Conservation (phyloP, 2,329 filamentous ascomycete genomes). For the Pyricularia pennisetigena region DNA sequence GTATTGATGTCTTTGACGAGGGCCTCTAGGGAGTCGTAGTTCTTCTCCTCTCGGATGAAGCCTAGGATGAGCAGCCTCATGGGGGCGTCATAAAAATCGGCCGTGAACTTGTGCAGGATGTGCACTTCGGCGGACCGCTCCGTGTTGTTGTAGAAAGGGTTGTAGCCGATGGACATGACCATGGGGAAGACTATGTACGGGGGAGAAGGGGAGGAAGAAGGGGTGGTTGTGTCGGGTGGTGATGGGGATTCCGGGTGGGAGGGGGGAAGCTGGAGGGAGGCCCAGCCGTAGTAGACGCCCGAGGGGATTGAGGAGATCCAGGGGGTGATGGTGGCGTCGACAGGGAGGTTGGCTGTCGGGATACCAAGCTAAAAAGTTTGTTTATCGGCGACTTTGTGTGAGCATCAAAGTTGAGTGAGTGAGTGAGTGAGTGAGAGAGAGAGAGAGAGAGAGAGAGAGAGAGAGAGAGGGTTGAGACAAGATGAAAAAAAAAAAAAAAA, state of each 20-base stretch:
- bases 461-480: neutral
- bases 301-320: constrained; percentile 57
- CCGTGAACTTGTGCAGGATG: constrained; percentile 49
- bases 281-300: constrained; percentile 93
- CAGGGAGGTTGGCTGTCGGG: constrained; percentile 86
- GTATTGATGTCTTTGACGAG: constrained; percentile 80
- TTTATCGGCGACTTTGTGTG: neutral
- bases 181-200: constrained; percentile 57
- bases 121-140: constrained; percentile 84
- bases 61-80: constrained; percentile 76
- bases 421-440: neutral
- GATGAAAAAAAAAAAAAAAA: neutral
- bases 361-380: constrained; percentile 46
- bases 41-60: constrained; percentile 80
- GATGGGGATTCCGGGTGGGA: constrained; percentile 31
- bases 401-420: neutral
- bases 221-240: constrained; percentile 9
- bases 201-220: constrained; percentile 11
- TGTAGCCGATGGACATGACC: constrained; percentile 93
- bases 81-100: constrained; percentile 76
- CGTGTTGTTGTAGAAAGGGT: constrained; percentile 93
- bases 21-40: constrained; percentile 77
- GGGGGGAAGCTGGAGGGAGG: constrained; percentile 54
- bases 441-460: neutral
- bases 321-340: constrained; percentile 49